Evolutionary conservation across 768 basidiomycete genomes (phyloP), one percentile per base, ranked within the genome.

Genomic region (Psilocybe tampanensis): DNA sequence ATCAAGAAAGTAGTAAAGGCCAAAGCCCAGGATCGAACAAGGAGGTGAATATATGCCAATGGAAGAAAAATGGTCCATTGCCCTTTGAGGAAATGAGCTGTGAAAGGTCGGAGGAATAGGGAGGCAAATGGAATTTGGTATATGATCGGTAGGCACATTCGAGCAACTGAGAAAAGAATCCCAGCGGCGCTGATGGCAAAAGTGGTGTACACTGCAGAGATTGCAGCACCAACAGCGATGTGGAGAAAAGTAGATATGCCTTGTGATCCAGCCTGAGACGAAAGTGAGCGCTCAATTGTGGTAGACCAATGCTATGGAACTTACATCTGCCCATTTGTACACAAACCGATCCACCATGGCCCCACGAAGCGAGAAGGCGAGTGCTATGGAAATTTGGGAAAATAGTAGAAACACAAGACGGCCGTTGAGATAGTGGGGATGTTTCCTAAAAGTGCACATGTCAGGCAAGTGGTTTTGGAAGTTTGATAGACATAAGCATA

Each of bases 381-480:
- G 42, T 0, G 83, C 82, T 8, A 80, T 64, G 41, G 72, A 71
- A 2, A 76, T 9, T 65, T 91, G 89, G 0, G 83, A 78, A 45
- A 82, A 60, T 22, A 83, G 51, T 17, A 90, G 67, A 65, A 88
- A 89, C 8, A 91, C 60, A 5, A 89, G 71, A 17, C 83, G 82
- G 1, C 88, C 88, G 52, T 90, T 90, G 19, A 91, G 75, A 64
- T 90, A 86, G 60, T 84, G 82, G 0, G 88, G 89, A 58, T 92
- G 88, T 70, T 88, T 90, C 64, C 89, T 90, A 59, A 13, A 54
- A 6, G 18, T 17, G 42, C 24, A 54, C 12, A 15, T 9, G n/a
- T 52, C 22, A 53, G 45, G 17, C 21, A 56, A 34, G 53, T 36
- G 12, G 8, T 21, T 55, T 29, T 41, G 44, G 22, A 32, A 15